A percentile compares a stretch with the other conserved stretches of the same genome.
Conservation (phyloP, 768 basidiomycete genomes). For the Neoboletus subvelutipes region DNA sequence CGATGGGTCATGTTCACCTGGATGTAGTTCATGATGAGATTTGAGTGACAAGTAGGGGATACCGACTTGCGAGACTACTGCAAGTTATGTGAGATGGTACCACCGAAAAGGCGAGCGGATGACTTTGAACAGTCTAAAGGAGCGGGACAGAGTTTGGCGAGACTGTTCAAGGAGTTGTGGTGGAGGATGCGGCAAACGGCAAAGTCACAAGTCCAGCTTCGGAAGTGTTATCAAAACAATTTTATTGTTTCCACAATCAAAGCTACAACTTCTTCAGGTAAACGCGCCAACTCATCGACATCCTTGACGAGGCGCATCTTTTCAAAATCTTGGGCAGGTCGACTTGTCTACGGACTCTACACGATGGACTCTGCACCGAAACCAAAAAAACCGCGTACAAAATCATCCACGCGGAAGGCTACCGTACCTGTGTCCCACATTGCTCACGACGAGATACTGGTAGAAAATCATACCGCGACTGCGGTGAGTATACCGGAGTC, state of each 20-base stretch:
- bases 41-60: background rate
- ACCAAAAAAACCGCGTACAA: constrained; percentile 53
- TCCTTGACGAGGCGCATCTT: background rate
- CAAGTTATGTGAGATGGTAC: constrained; percentile 4
- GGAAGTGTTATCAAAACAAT: background rate
- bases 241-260: constrained; percentile 3
- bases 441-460: constrained; percentile 21
- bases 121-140: background rate
- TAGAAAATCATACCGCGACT: constrained; percentile 22
- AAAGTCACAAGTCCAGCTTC: constrained; percentile 11
- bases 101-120: constrained; percentile 4
- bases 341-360: background rate
- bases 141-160: background rate
- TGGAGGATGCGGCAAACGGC: background rate
- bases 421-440: constrained; percentile 3
- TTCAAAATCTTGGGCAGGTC: background rate
- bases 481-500: constrained; percentile 15
- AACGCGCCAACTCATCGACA: background rate
- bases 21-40: constrained; percentile 52
- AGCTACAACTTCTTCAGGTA: background rate
- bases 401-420: constrained; percentile 38
- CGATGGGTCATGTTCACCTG: constrained; percentile 38
- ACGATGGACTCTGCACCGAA: constrained; percentile 46
- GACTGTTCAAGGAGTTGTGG: background rate
- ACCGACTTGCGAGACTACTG: constrained; percentile 1